Conservation (phyloP, 306 rosid species). For the Vigna radiata region DNA sequence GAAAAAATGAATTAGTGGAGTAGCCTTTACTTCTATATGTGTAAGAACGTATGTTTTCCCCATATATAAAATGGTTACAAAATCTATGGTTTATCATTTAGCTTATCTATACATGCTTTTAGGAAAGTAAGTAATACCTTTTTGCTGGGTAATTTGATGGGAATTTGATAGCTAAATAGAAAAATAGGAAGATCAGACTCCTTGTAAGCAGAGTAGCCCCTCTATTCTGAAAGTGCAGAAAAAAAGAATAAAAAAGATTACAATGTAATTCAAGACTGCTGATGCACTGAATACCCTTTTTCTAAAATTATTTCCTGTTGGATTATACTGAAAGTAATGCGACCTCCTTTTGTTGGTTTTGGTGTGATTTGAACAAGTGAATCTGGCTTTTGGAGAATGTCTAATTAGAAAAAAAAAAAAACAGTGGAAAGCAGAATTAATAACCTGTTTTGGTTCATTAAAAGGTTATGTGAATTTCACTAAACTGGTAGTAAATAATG, state of each 20-base stretch:
- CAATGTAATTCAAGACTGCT: neutral
- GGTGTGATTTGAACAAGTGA: slow-evolving; percentile 7
- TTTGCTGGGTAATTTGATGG: neutral
- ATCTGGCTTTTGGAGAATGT: neutral
- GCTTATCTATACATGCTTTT: neutral
- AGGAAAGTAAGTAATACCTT: neutral
- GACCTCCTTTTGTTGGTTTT: neutral
- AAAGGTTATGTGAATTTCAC: neutral
- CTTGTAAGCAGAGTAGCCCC: neutral
- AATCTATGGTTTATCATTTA: neutral
- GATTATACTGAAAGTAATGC: too few species aligned
- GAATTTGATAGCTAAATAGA: neutral
- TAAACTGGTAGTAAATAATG: neutral
- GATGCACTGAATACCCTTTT: neutral
- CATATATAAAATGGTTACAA: neutral
- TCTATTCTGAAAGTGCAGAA: neutral
- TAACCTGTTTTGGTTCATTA: neutral
- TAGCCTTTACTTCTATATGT: neutral
- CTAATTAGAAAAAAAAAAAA: neutral
- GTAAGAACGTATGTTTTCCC: neutral
- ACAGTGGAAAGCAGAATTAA: neutral
- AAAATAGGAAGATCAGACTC: neutral
- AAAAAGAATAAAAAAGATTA: neutral
- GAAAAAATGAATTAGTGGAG: slow-evolving; percentile 10
- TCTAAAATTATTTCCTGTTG: neutral